phyloP scores from a whole-genome alignment of 2,329 filamentous ascomycete genomes.

The Ceratocystis variospora region DNA sequence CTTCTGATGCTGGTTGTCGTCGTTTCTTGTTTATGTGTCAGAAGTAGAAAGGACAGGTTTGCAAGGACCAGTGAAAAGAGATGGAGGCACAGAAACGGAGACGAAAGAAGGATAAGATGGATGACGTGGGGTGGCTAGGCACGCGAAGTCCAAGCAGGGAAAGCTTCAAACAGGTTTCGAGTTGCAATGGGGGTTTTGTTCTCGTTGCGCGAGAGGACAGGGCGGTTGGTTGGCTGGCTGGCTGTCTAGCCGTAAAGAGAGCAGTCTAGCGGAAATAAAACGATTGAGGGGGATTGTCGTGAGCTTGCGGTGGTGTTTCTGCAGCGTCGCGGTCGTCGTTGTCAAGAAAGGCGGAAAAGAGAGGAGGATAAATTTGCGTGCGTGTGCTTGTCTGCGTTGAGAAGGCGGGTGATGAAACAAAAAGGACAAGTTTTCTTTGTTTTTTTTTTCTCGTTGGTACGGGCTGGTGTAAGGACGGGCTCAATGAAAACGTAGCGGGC shows the following conservation, averaged over 20 bases:
- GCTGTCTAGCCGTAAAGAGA: neutral
- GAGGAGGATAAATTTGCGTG: too few relatives aligned
- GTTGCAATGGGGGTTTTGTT: neutral
- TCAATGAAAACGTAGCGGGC: neutral
- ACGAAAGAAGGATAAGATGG: neutral
- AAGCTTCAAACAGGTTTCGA: neutral
- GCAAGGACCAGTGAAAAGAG: neutral
- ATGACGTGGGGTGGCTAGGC: neutral
- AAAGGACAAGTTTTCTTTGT: neutral
- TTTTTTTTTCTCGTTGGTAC: neutral
- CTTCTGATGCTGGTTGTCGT: neutral
- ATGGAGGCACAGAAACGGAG: too few relatives aligned
- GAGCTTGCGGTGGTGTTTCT: neutral
- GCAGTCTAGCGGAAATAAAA: neutral
- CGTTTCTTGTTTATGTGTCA: neutral
- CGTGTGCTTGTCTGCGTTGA: too few relatives aligned
- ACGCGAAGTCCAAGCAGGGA: too few relatives aligned
- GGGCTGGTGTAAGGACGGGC: neutral
- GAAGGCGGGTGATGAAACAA: neutral
- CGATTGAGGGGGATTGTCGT: neutral
- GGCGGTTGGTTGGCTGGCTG: neutral
- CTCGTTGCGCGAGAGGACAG: neutral
- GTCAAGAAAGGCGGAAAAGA: neutral
- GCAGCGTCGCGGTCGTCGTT: neutral
- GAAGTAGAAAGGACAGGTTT: neutral